Base-by-base conservation (phyloP, 176 grass and related monocot species). In the Sorghum bicolor region DNA sequence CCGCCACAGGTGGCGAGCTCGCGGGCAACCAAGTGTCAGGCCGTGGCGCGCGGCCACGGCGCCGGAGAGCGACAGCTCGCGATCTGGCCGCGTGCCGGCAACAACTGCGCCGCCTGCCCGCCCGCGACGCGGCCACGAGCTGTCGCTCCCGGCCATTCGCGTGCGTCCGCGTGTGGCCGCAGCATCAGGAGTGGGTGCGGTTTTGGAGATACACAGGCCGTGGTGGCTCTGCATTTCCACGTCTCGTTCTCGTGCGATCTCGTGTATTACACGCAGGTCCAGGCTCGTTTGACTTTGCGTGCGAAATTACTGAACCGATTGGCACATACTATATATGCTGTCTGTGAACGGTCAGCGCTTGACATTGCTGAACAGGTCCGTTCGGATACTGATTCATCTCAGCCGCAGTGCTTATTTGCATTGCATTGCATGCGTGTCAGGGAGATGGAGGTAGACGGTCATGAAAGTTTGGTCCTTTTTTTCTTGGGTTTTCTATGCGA, bases 1-100 rank as follows among this genome's bases (percentile, higher is more conserved):
- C 69, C 7, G 17, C 19, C 34, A 57, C 75, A 86, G 75, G 53
- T 86, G 84, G 67, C 76, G 84, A 57, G 30, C 53, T 5, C 26
- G 30, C 1, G 6, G 61, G 53, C 53, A 41, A 5, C 84, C 84
- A 72, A 26, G 30, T 72, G 83, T 44, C 83, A 13, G 8, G 74
- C 37, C 37, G 0, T 38, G 31, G 15, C 28, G n/a, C 29, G 3
- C 5, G 29, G 4, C 30, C 30, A 0, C 25, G 25, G 24, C 70
- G 41, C 41, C 40, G 71, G 71, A 45, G 13, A 45, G 74, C 4
- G 74, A 77, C 55, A 58, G 72, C 44, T 70, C 67, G 9, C 6
- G 40, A 20, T 10, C 1, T 2, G 5, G 66, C 17, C 15, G 19
- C 10, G 62, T 43, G 69, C 67, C 20, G 67, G 67, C 9, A 69